These are phyloP conservation scores for Wallemia ichthyophaga DNA, from an alignment of 1,284 basidiomycete genomes.

Conservation along the genomic window DNA sequence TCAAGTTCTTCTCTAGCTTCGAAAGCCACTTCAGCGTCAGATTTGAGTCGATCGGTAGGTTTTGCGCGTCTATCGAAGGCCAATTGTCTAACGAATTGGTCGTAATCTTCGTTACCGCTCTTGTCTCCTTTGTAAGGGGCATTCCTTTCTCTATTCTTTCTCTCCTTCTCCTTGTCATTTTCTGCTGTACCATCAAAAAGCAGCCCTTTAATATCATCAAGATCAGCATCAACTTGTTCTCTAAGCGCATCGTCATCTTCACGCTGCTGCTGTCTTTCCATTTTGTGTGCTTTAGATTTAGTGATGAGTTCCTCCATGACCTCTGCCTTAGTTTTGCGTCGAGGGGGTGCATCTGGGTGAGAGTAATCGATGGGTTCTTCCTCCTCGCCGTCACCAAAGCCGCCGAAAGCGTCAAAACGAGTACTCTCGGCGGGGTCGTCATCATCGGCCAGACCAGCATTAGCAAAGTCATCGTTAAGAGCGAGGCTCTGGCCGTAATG, in stretches of 20 bases:
- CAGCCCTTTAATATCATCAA: constrained; percentile 49
- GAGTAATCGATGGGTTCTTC: constrained; percentile 24
- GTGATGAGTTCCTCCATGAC: constrained; percentile 96
- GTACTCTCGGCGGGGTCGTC: constrained; percentile 38
- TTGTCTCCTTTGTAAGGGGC: constrained; percentile 10
- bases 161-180: constrained; percentile 11
- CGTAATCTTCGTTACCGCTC: constrained; percentile 35
- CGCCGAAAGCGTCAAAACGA: constrained; percentile 30
- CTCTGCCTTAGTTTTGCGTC: constrained; percentile 74
- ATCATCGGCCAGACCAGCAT: constrained; percentile 36
- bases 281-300: constrained; percentile 87
- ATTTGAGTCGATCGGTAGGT: constrained; percentile 84
- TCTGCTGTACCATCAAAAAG: constrained; percentile 29
- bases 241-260: constrained; percentile 64
- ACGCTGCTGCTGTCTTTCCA: constrained; percentile 57
- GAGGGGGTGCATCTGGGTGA: constrained; percentile 24
- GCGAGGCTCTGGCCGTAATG: constrained; percentile 72
- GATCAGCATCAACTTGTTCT: constrained; percentile 60
- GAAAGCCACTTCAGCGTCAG: constrained; percentile 68
- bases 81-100: constrained; percentile 67
- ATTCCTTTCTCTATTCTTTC: constrained; percentile 9
- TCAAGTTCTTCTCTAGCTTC: constrained; percentile 68
- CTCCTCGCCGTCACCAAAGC: constrained; percentile 39
- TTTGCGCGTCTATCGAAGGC: constrained; percentile 80
- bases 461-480: constrained; percentile 60